phyloP scores from a whole-genome alignment of 169 alveolate species.

The Plasmodium cynomolgi region DNA sequence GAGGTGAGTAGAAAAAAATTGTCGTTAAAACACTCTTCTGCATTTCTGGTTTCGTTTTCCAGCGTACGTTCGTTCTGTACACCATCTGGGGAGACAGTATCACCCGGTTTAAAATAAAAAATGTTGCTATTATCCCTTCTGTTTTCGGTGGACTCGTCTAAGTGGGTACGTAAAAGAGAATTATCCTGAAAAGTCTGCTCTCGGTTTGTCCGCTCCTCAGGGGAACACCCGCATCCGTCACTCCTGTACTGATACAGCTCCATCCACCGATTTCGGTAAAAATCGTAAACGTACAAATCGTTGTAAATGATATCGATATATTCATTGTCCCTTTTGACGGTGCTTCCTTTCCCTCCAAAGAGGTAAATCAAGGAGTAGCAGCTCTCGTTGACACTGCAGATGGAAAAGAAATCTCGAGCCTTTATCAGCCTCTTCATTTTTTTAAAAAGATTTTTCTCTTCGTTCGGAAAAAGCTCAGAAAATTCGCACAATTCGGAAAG shows the following conservation, averaged over 20 bases:
- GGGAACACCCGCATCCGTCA: not conserved
- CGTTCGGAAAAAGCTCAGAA: constrained; percentile 32
- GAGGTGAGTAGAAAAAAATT: not conserved
- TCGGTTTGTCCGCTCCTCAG: not conserved
- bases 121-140: not conserved
- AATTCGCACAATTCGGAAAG: constrained; percentile 18
- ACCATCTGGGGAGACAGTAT: not conserved
- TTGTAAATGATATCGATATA: constrained; percentile 63
- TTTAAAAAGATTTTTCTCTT: constrained; percentile 10
- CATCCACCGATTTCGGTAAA: constrained; percentile 56
- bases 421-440: constrained; percentile 53
- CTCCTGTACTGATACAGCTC: constrained; percentile 24
- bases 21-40: not conserved
- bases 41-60: not conserved
- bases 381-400: constrained; percentile 63
- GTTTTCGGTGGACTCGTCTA: not conserved
- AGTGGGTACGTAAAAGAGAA: not conserved
- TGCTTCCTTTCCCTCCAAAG: constrained; percentile 75
- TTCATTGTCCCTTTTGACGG: constrained; percentile 47
- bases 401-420: constrained; percentile 63
- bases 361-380: constrained; percentile 57
- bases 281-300: constrained; percentile 72
- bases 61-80: not conserved
- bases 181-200: not conserved
- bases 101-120: not conserved